phyloP scores from a whole-genome alignment of 495 filamentous ascomycete species.

The Trichodelitschia bisporula region DNA sequence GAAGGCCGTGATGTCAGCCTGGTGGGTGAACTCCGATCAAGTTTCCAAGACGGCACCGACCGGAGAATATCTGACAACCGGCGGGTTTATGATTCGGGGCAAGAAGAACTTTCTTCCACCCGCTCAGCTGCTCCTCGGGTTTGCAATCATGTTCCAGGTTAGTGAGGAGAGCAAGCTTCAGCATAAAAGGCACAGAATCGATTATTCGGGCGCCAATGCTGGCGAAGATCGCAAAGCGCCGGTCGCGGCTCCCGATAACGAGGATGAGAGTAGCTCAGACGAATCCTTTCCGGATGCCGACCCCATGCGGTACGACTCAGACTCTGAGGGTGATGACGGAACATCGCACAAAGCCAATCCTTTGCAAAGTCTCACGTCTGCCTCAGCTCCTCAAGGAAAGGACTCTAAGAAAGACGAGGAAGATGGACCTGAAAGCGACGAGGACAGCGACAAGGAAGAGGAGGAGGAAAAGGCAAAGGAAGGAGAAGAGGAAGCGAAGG shows the following conservation, averaged over 20 bases:
- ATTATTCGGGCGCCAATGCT: constrained; percentile 13
- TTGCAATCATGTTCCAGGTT: constrained; percentile 67
- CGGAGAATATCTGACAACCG: constrained; percentile 57
- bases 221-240: constrained; percentile 9
- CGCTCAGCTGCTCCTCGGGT: constrained; percentile 64
- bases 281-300: constrained; percentile 18
- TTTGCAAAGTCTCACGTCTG: too few relatives aligned
- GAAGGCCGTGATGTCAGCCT: constrained; percentile 83
- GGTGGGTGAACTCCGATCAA: constrained; percentile 75
- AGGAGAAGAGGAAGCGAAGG: constrained; percentile 8
- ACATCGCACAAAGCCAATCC: too few relatives aligned
- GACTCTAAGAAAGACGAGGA: constrained; percentile 4
- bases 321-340: not conserved
- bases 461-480: constrained; percentile 8
- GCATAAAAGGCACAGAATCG: constrained; percentile 49
- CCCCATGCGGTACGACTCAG: too few relatives aligned
- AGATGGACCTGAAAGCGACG: constrained; percentile 10
- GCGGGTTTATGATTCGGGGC: constrained; percentile 56
- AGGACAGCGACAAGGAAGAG: constrained; percentile 7
- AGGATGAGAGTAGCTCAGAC: constrained; percentile 8
- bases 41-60: constrained; percentile 56
- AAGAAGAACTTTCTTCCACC: constrained; percentile 82
- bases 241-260: constrained; percentile 1
- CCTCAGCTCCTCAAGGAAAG: too few relatives aligned
- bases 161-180: constrained; percentile 67